phyloP scores from a whole-genome alignment of 176 grass and related monocot species.

The Tuctoria greenei region DNA sequence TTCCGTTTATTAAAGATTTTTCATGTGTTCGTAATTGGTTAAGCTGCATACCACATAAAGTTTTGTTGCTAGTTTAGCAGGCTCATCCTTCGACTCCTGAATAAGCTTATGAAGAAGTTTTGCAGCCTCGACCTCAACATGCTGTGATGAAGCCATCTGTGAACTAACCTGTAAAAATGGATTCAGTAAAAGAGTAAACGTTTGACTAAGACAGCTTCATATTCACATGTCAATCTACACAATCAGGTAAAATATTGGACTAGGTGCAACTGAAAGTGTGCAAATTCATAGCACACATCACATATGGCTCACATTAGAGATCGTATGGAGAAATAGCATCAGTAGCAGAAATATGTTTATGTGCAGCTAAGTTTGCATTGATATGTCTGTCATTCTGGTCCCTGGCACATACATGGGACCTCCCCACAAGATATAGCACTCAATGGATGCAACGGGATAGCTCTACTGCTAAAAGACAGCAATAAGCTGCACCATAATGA shows the following conservation, averaged over 20 bases:
- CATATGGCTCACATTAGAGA: not conserved
- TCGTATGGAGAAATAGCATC: not conserved
- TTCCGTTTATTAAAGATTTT: conserved; percentile 12
- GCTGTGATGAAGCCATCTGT: conserved; percentile 80
- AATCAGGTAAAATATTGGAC: conserved; percentile 13
- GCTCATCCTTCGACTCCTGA: conserved; percentile 95
- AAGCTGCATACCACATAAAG: conserved; percentile 78
- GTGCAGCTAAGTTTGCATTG: not conserved
- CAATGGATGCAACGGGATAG: conserved; percentile 25
- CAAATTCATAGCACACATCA: conserved; percentile 6
- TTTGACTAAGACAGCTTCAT: not conserved
- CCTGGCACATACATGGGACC: conserved; percentile 6
- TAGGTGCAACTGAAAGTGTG: conserved; percentile 8
- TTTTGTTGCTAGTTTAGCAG: conserved; percentile 89
- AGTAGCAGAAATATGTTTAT: not conserved
- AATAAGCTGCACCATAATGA: not conserved
- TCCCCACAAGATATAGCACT: not conserved
- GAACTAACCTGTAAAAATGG: conserved; percentile 28
- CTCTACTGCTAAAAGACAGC: not conserved
- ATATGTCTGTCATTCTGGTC: not conserved
- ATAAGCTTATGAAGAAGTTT: conserved; percentile 99
- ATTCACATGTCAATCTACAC: conserved; percentile 16
- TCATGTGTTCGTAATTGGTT: conserved; percentile 5
- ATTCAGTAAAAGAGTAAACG: conserved; percentile 23
- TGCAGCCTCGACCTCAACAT: conserved; percentile 94